phyloP scores from a whole-genome alignment of 2,329 filamentous ascomycete species.

The Conoideocrella luteorostrata region DNA sequence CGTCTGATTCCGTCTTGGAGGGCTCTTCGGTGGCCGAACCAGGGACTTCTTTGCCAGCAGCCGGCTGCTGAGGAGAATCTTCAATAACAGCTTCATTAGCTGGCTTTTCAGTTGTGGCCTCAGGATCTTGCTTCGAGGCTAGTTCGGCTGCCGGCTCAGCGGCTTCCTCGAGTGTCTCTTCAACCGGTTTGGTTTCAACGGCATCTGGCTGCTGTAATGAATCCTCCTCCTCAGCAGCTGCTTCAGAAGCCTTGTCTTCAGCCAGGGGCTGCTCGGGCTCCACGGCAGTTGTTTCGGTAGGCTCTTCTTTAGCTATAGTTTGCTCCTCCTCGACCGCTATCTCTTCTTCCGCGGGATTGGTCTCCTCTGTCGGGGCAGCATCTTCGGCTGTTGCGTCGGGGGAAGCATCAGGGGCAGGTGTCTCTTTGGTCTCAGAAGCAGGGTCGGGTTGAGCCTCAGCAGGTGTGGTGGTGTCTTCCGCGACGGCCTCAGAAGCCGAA shows the following conservation, averaged over 20 bases:
- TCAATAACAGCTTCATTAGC: background rate
- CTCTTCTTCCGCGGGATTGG: background rate
- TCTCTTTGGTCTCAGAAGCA: background rate
- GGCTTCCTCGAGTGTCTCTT: no score
- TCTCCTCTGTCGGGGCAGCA: background rate
- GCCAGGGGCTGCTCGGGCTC: background rate
- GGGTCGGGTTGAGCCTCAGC: background rate
- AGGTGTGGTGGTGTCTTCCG: no score
- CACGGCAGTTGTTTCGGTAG: background rate
- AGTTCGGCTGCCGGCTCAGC: background rate
- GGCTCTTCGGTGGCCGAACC: no score
- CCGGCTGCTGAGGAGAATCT: no score
- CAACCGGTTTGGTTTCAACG: slow-evolving; percentile 4
- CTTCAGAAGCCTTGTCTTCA: background rate
- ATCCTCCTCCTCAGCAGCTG: background rate
- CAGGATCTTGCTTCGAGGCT: no score
- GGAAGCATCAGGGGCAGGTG: background rate
- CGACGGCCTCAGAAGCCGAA: no score
- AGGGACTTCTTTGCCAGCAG: no score
- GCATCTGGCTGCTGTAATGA: background rate
- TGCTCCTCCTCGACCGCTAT: background rate
- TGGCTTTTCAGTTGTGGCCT: slow-evolving; percentile 1
- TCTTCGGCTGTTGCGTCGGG: background rate
- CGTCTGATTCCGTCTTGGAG: no score
- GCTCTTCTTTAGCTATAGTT: background rate